Conservation (phyloP, 1,284 basidiomycete genomes). For the Boletellus deceptivus region DNA sequence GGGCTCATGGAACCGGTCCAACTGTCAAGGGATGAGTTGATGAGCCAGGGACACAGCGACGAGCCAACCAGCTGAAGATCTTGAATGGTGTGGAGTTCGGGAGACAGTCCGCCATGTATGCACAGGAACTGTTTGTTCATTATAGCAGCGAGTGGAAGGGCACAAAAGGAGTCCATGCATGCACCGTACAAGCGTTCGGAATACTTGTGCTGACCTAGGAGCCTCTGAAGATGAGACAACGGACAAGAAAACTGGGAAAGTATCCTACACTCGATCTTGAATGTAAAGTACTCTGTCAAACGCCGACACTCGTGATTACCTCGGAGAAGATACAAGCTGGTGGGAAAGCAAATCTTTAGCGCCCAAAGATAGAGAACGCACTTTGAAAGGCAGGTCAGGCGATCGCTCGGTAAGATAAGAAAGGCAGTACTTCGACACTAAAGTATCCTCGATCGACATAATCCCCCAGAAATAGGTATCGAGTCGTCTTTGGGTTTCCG, state of each 20-base stretch:
- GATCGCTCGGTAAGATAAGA: background rate
- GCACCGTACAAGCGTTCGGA: slow-evolving; percentile 87
- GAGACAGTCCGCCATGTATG: slow-evolving; percentile 90
- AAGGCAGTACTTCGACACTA: slow-evolving; percentile 72
- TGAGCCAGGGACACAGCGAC: background rate
- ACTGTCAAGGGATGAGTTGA: slow-evolving; percentile 40
- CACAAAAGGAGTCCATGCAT: slow-evolving; percentile 91
- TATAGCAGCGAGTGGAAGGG: slow-evolving; percentile 86
- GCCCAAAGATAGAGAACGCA: slow-evolving; percentile 89
- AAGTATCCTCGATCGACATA: slow-evolving; percentile 95
- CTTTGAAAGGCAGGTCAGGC: slow-evolving; percentile 38
- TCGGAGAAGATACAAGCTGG: slow-evolving; percentile 85
- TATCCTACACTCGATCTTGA: slow-evolving; percentile 78
- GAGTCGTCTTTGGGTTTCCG: slow-evolving; percentile 82
- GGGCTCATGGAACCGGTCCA: slow-evolving; percentile 92
- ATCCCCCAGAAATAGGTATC: slow-evolving; percentile 92
- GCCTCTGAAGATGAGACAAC: slow-evolving; percentile 1
- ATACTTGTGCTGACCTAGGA: slow-evolving; percentile 86
- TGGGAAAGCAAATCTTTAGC: slow-evolving; percentile 89
- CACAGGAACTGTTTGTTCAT: slow-evolving; percentile 98
- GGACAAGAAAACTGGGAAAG: slow-evolving; percentile 21
- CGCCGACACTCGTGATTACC: slow-evolving; percentile 91
- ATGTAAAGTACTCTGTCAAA: slow-evolving; percentile 85
- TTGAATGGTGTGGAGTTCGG: slow-evolving; percentile 87
- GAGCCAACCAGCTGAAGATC: slow-evolving; percentile 42